Conservation (phyloP, 1,284 basidiomycete species). For the Heterobasidion parviporum region DNA sequence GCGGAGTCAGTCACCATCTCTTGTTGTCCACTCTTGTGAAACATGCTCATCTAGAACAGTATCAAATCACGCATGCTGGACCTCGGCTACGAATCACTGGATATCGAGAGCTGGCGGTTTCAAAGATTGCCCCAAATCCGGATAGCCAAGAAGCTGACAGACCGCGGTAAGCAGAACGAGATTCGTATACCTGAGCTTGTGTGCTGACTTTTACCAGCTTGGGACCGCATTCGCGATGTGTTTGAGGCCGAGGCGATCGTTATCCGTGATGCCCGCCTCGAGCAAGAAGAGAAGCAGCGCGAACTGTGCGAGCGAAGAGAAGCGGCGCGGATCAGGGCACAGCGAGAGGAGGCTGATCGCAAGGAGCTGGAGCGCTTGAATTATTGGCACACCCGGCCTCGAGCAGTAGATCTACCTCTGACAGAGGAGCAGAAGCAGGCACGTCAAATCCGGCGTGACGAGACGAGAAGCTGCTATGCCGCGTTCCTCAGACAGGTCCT, state of each 20-base stretch:
- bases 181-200: background rate
- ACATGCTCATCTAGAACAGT: background rate
- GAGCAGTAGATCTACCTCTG: background rate
- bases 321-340: background rate
- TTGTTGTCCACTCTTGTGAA: background rate
- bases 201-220: background rate
- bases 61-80: background rate
- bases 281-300: background rate
- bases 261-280: background rate
- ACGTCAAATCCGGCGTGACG: background rate
- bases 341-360: too few relatives aligned
- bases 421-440: background rate
- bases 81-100: background rate
- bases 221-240: background rate
- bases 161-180: background rate
- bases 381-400: too few relatives aligned
- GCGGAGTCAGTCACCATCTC: background rate
- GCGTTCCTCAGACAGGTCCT: background rate
- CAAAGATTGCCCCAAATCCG: background rate
- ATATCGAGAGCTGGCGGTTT: background rate
- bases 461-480: background rate
- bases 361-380: too few relatives aligned
- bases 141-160: background rate
- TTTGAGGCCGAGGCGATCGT: background rate
- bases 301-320: background rate